These are phyloP conservation scores for Aspergillus diversus DNA, from an alignment of 495 filamentous ascomycete species.

Conservation along the genomic window DNA sequence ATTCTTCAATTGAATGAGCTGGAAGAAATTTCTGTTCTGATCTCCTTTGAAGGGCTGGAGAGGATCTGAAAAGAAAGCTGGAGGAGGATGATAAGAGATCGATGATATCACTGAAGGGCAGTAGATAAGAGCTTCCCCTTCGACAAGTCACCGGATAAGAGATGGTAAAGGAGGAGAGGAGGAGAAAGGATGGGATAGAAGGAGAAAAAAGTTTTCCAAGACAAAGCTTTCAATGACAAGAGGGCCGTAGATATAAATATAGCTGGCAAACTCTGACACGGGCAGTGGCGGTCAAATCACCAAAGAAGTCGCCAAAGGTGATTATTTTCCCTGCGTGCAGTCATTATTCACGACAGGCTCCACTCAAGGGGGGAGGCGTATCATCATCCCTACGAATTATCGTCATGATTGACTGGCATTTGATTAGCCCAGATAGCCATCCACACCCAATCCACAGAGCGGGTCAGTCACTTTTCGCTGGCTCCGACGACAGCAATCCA, in stretches of 20 bases:
- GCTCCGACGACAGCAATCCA: neutral
- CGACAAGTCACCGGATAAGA: neutral
- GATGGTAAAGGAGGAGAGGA: constrained; percentile 12
- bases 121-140: constrained; percentile 9
- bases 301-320: constrained; percentile 6
- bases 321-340: constrained; percentile 20
- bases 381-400: constrained; percentile 48
- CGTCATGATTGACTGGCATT: constrained; percentile 37
- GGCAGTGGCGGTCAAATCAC: constrained; percentile 25
- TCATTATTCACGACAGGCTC: constrained; percentile 28
- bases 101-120: constrained; percentile 15
- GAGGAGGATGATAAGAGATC: constrained; percentile 19
- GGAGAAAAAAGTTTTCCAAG: neutral
- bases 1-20: constrained; percentile 14
- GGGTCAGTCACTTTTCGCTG: neutral
- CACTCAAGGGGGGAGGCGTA: constrained; percentile 32
- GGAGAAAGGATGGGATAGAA: neutral
- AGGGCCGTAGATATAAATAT: constrained; percentile 16
- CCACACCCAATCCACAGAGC: constrained; percentile 1
- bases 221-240: constrained; percentile 5
- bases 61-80: constrained; percentile 11
- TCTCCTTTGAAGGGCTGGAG: constrained; percentile 4
- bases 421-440: constrained; percentile 10
- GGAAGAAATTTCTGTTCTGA: neutral
- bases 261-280: neutral